Evolutionary conservation across 768 basidiomycete species (phyloP).

Genomic region (Amanita subjunquillea): DNA sequence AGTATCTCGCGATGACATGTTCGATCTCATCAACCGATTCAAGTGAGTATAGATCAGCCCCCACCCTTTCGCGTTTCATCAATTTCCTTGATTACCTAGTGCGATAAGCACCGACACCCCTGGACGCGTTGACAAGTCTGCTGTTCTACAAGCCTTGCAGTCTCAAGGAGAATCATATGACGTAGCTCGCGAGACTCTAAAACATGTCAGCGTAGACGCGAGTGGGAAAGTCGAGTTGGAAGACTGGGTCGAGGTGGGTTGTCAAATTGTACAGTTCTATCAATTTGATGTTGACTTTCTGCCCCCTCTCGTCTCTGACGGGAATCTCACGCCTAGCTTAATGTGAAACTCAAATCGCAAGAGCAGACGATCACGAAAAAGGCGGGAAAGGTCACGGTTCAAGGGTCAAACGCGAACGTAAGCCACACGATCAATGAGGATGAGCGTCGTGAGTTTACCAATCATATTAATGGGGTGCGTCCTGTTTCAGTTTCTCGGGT

Average conservation of each 20-base stretch:
- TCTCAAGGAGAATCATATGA: slow-evolving; percentile 85
- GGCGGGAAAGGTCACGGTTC: slow-evolving; percentile 87
- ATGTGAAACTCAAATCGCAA: slow-evolving; percentile 65
- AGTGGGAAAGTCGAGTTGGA: slow-evolving; percentile 95
- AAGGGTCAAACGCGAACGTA: slow-evolving; percentile 91
- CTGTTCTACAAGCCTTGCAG: slow-evolving; percentile 72
- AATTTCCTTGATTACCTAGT: slow-evolving; percentile 24
- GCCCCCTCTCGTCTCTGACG: no score
- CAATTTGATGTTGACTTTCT: slow-evolving; percentile 12
- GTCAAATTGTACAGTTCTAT: slow-evolving; percentile 4
- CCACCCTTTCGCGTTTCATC: not conserved
- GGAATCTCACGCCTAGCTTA: slow-evolving; percentile 39
- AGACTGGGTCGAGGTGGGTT: slow-evolving; percentile 90
- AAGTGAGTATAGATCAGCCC: slow-evolving; percentile 52
- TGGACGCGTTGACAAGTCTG: slow-evolving; percentile 74
- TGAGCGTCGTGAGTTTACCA: slow-evolving; percentile 91
- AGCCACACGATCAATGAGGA: slow-evolving; percentile 98
- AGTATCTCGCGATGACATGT: slow-evolving; percentile 88
- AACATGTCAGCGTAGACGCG: slow-evolving; percentile 88
- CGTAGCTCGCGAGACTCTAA: slow-evolving; percentile 79
- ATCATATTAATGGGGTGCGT: slow-evolving; percentile 90
- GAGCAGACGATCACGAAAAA: slow-evolving; percentile 43
- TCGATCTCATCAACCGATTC: slow-evolving; percentile 89
- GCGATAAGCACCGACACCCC: slow-evolving; percentile 69
- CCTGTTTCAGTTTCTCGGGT: not conserved